Evolutionary conservation across 345 rosid genomes (phyloP).

Genomic region (Citrus sinensis): DNA sequence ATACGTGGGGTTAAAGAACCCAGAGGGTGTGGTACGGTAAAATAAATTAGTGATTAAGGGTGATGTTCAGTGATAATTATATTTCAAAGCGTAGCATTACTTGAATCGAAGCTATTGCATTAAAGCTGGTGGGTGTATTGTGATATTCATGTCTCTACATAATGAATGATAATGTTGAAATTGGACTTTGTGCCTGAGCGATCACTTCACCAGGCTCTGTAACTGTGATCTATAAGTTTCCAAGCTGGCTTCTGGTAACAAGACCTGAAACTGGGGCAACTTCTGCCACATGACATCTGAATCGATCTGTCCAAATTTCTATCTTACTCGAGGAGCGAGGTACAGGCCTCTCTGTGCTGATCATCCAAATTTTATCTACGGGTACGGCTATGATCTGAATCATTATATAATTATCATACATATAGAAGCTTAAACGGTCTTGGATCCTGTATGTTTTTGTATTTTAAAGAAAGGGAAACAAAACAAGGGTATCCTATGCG

Average conservation of each 20-base stretch:
- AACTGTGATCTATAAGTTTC: neutral
- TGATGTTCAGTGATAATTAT: neutral
- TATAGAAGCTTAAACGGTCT: neutral
- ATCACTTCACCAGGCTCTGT: constrained; percentile 25
- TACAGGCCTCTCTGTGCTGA: neutral
- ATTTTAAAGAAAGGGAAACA: neutral
- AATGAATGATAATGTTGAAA: neutral
- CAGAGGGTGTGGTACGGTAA: neutral
- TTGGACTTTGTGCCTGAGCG: constrained; percentile 20
- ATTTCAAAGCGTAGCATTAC: neutral
- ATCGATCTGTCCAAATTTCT: neutral
- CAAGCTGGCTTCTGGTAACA: neutral
- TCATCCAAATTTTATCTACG: neutral
- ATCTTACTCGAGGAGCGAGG: neutral
- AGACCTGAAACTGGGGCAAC: neutral
- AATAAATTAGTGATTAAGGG: neutral
- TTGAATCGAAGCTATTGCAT: neutral
- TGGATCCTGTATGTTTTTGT: neutral
- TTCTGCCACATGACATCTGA: neutral
- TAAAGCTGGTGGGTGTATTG: neutral
- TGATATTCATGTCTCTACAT: neutral
- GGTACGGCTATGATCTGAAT: neutral
- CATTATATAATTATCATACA: neutral
- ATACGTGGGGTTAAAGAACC: neutral
- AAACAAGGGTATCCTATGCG: constrained; percentile 1